Percentiles rank a stretch among this genome's conserved stretches.
Conservation (phyloP, 345 rosid genomes). For the Euphorbia tirucalli region DNA sequence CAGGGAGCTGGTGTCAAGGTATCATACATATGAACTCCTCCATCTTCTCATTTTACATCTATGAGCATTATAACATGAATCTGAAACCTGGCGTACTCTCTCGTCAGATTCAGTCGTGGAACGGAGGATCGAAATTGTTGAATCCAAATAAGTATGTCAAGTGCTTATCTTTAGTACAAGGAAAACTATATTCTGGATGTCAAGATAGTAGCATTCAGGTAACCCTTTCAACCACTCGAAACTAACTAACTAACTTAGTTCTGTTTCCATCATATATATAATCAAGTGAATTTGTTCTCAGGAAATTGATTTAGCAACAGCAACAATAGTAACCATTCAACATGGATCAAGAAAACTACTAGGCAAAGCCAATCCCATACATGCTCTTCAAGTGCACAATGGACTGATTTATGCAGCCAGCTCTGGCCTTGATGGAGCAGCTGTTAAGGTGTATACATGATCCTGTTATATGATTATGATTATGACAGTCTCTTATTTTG, state of each 20-base stretch:
- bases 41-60: no score
- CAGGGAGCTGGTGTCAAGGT: conserved; percentile 78
- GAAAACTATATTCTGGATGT: conserved; percentile 68
- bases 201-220: conserved; percentile 72
- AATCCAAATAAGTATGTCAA: conserved; percentile 45
- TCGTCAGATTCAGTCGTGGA: conserved; percentile 60
- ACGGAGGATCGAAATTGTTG: conserved; percentile 51
- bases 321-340: conserved; percentile 51
- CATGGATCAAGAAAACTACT: conserved; percentile 56
- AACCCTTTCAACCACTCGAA: background rate
- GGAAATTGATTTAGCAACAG: conserved; percentile 74
- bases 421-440: conserved; percentile 49
- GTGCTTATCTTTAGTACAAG: conserved; percentile 52
- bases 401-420: conserved; percentile 59
- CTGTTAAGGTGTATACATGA: conserved; percentile 55
- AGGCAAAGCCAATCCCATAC: conserved; percentile 51
- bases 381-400: conserved; percentile 46
- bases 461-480: background rate
- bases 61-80: no score
- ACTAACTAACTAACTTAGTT: no score
- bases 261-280: no score
- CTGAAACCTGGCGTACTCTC: background rate
- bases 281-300: conserved; percentile 18
- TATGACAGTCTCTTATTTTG: no score
- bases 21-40: conserved; percentile 1